phyloP scores from a whole-genome alignment of 1,284 basidiomycete species.

The Malassezia vespertilionis region DNA sequence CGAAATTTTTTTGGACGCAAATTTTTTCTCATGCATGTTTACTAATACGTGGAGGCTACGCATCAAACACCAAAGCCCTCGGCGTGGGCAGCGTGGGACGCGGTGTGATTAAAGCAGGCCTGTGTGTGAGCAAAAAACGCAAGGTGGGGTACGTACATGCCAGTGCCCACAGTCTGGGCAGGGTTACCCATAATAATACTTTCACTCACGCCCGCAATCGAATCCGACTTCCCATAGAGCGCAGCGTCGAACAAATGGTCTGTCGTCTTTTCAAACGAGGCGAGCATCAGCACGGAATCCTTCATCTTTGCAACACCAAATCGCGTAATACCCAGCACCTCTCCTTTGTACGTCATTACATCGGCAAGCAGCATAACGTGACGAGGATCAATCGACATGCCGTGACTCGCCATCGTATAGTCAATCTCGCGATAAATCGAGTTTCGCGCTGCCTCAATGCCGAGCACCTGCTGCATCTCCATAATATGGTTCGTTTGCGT shows the following conservation, averaged over 20 bases:
- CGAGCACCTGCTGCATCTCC: slow-evolving; percentile 83
- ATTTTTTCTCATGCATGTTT: slow-evolving; percentile 9
- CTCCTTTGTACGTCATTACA: slow-evolving; percentile 99
- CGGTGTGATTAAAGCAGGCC: slow-evolving; percentile 26
- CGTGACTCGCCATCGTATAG: slow-evolving; percentile 91
- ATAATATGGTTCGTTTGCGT: slow-evolving; percentile 96
- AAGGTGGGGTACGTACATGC: slow-evolving; percentile 46
- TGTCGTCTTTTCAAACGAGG: slow-evolving; percentile 98
- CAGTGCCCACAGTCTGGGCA: slow-evolving; percentile 88
- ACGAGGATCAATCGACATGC: slow-evolving; percentile 96
- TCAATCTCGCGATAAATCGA: slow-evolving; percentile 94
- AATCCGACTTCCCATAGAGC: slow-evolving; percentile 87
- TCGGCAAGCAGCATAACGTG: slow-evolving; percentile 98
- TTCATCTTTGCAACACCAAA: slow-evolving; percentile 99
- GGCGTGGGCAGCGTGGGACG: slow-evolving; percentile 25
- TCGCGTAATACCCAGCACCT: slow-evolving; percentile 93
- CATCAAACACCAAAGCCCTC: slow-evolving; percentile 34
- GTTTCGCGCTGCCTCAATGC: slow-evolving; percentile 87
- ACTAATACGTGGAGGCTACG: slow-evolving; percentile 19
- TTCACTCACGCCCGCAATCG: slow-evolving; percentile 90
- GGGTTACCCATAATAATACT: slow-evolving; percentile 99
- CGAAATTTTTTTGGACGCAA: slow-evolving; percentile 2
- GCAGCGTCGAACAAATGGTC: slow-evolving; percentile 98
- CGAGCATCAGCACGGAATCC: slow-evolving; percentile 97
- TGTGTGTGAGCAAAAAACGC: not conserved